Conservation (phyloP, 495 filamentous ascomycete species). For the Lentithecium fluviatile region DNA sequence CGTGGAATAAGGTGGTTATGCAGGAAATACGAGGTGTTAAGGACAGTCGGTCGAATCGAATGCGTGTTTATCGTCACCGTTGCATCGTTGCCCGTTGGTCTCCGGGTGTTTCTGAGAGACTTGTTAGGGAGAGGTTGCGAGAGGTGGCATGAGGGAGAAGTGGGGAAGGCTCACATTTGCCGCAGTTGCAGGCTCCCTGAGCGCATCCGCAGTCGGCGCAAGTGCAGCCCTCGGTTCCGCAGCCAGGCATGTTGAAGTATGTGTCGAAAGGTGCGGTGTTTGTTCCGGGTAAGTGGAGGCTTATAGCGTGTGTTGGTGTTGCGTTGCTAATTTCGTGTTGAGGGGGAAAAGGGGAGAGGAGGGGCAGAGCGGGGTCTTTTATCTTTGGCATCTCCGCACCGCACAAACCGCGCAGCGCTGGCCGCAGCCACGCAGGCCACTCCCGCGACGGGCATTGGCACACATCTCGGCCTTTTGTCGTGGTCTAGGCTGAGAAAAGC, state of each 20-base stretch:
- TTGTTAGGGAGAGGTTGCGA: not conserved
- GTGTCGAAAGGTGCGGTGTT: not conserved
- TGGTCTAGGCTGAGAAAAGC: not conserved
- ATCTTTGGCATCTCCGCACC: not conserved
- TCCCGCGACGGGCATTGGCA: too few relatives aligned
- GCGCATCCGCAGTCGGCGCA: slow-evolving; percentile 37
- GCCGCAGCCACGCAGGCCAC: not conserved
- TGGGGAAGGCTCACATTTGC: slow-evolving; percentile 24
- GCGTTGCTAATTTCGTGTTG: not conserved
- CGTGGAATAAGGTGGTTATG: not conserved
- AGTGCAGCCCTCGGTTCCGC: slow-evolving; percentile 34
- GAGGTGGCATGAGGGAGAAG: not conserved
- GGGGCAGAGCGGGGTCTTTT: slow-evolving; percentile 31
- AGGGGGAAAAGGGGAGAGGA: not conserved
- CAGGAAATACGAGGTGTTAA: not conserved
- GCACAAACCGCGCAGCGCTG: not conserved
- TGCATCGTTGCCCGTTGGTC: not conserved
- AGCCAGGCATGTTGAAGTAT: slow-evolving; percentile 33
- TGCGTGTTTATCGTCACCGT: not conserved
- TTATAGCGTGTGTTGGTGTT: slow-evolving; percentile 7
- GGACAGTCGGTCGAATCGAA: not conserved
- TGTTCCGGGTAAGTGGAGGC: not conserved
- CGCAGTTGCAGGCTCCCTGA: slow-evolving; percentile 32
- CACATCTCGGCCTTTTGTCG: too few relatives aligned
- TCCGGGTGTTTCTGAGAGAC: too few relatives aligned